A percentile compares a stretch with the other conserved stretches of the same genome.
These are phyloP conservation scores for grape (Vitis vinifera) DNA, from an alignment of 164 flowering plant genomes.

Conservation along the genomic window DNA sequence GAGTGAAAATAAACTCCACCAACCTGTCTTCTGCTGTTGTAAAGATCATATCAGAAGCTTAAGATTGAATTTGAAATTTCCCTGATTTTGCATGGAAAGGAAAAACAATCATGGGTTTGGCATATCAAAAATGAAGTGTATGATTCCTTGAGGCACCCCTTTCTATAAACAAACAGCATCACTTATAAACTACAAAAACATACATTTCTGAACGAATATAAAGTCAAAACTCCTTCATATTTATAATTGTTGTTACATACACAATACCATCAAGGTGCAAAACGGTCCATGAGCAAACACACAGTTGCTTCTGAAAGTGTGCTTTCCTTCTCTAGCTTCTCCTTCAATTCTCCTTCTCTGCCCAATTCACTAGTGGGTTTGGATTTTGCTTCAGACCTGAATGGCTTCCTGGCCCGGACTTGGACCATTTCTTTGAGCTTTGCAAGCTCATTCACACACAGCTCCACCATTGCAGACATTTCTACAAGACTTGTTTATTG, in stretches of 20 bases:
- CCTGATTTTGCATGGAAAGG: no score
- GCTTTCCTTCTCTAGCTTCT: constrained; percentile 11
- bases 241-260: no score
- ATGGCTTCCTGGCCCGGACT: constrained; percentile 19
- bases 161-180: no score
- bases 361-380: not conserved
- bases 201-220: no score
- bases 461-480: constrained; percentile 50
- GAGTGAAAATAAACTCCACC: no score
- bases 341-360: constrained; percentile 14
- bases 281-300: constrained; percentile 64
- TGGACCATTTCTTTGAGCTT: constrained; percentile 31
- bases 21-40: no score
- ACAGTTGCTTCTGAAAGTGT: constrained; percentile 47
- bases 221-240: no score
- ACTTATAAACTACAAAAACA: not conserved
- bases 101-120: no score
- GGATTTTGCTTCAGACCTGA: constrained; percentile 3
- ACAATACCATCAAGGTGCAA: constrained; percentile 38
- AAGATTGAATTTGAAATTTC: no score
- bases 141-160: no score
- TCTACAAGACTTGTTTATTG: not conserved
- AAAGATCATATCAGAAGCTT: no score
- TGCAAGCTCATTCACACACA: constrained; percentile 35
- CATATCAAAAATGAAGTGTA: no score